Conservation (phyloP, 495 filamentous ascomycete genomes). For the Peziza echinospora region DNA sequence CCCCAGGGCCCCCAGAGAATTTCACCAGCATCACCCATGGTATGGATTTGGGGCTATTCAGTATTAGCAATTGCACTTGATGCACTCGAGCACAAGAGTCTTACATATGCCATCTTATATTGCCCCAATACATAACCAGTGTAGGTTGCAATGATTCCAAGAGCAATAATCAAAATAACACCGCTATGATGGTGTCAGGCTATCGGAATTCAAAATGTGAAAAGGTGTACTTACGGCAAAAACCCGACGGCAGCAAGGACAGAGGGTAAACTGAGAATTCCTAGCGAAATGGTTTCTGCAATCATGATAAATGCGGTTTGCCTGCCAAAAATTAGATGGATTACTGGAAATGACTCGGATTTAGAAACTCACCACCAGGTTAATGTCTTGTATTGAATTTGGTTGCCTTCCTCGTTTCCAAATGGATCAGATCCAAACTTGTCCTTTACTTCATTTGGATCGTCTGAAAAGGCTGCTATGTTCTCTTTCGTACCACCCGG, state of each 20-base stretch:
- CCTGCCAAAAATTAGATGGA: no score
- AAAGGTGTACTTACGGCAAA: conserved; percentile 30
- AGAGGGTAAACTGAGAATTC: conserved; percentile 36
- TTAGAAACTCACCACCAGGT: conserved; percentile 28
- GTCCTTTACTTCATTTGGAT: no score
- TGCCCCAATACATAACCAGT: conserved; percentile 59
- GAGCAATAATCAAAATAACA: conserved; percentile 22
- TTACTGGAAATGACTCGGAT: no score
- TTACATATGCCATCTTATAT: conserved; percentile 39
- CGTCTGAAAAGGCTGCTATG: no score
- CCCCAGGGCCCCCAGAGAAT: conserved; percentile 42
- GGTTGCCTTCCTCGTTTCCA: conserved; percentile 22
- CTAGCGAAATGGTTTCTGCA: conserved; percentile 39
- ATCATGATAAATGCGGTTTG: conserved; percentile 34
- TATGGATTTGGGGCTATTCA: conserved; percentile 40
- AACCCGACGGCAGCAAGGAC: conserved; percentile 34
- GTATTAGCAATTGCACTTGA: neutral
- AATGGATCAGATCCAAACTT: conserved; percentile 11
- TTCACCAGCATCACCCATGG: conserved; percentile 49
- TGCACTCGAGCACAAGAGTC: neutral
- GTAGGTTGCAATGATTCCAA: conserved; percentile 48
- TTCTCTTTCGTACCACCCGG: no score
- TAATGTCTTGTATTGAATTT: conserved; percentile 38
- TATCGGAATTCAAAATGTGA: conserved; percentile 22
- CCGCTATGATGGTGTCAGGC: conserved; percentile 21